Conservation (phyloP, 2,329 filamentous ascomycete species). For the Ophiocordyceps camponoti-floridani region DNA sequence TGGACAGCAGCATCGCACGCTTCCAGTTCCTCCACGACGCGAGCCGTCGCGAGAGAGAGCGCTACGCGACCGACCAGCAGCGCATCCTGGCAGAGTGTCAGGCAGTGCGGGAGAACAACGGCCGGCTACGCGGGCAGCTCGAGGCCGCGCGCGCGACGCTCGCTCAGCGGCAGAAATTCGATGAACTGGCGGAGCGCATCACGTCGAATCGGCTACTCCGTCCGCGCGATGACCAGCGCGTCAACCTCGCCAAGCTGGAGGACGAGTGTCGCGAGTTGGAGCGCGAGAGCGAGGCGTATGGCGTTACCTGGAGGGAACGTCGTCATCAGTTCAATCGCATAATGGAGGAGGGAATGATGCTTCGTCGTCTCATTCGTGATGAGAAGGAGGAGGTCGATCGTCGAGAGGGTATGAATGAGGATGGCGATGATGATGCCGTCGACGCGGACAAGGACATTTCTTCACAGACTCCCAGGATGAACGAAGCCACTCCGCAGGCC, state of each 20-base stretch:
- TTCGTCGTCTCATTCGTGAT: constrained; percentile 73
- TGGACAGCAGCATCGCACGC: constrained; percentile 71
- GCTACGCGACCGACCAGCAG: constrained; percentile 66
- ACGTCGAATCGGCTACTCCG: constrained; percentile 63
- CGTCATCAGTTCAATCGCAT: constrained; percentile 76
- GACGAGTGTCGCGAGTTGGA: constrained; percentile 79
- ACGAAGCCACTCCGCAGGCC: constrained; percentile 27
- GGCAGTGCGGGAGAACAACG: constrained; percentile 57
- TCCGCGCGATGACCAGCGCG: constrained; percentile 66
- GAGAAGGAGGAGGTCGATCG: constrained; percentile 91
- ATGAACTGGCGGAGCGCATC: constrained; percentile 76
- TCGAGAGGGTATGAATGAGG: constrained; percentile 63
- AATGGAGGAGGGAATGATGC: constrained; percentile 76
- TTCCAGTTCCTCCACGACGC: constrained; percentile 75
- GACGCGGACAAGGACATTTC: constrained; percentile 20
- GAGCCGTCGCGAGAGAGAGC: constrained; percentile 66
- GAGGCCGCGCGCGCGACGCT: constrained; percentile 60
- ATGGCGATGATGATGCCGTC: constrained; percentile 37
- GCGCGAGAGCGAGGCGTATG: constrained; percentile 67
- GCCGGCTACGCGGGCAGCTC: constrained; percentile 53
- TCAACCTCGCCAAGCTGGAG: constrained; percentile 63
- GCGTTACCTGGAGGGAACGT: constrained; percentile 67
- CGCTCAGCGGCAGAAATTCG: constrained; percentile 66
- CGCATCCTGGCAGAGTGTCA: constrained; percentile 66
- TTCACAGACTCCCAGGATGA: constrained; percentile 27